Evolutionary conservation across 1,139 yeast species (phyloP).

Genomic region (Yamadazyma epiphylla): DNA sequence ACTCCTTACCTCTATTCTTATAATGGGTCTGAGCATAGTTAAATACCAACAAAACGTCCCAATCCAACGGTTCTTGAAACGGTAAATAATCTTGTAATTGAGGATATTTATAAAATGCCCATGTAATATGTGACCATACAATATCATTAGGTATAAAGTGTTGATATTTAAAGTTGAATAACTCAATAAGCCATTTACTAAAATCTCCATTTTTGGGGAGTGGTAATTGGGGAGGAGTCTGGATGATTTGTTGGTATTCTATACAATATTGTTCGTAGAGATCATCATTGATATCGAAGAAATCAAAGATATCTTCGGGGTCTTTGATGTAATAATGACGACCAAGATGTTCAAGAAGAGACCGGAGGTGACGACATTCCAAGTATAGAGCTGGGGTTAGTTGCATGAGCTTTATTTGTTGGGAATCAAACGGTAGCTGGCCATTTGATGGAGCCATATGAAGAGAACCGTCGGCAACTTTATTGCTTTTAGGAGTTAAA

Average conservation of each 20-base stretch:
- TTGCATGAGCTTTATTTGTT: too few relatives aligned
- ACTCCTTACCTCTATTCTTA: constrained; percentile 1
- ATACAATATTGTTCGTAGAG: constrained; percentile 2
- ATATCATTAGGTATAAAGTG: constrained; percentile 6
- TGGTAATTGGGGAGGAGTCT: neutral
- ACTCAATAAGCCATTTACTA: constrained; percentile 1
- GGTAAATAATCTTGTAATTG: too few relatives aligned
- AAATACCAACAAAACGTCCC: constrained; percentile 2
- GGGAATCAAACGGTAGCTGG: constrained; percentile 2
- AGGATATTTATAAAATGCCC: too few relatives aligned
- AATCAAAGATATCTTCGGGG: constrained; percentile 4
- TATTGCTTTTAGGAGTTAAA: too few relatives aligned
- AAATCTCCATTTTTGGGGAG: constrained; percentile 3
- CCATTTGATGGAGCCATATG: too few relatives aligned
- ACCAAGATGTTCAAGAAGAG: too few relatives aligned
- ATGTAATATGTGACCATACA: constrained; percentile 1
- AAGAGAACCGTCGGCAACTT: too few relatives aligned
- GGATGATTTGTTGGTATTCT: constrained; percentile 1
- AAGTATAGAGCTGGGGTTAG: too few relatives aligned
- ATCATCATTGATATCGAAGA: constrained; percentile 3
- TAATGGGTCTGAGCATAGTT: neutral
- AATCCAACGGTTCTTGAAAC: too few relatives aligned
- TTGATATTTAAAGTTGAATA: constrained; percentile 9
- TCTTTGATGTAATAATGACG: too few relatives aligned
- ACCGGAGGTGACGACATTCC: too few relatives aligned